Evolutionary conservation across 2,329 filamentous ascomycete species (phyloP).

Genomic region (Emydomyces testavorans): DNA sequence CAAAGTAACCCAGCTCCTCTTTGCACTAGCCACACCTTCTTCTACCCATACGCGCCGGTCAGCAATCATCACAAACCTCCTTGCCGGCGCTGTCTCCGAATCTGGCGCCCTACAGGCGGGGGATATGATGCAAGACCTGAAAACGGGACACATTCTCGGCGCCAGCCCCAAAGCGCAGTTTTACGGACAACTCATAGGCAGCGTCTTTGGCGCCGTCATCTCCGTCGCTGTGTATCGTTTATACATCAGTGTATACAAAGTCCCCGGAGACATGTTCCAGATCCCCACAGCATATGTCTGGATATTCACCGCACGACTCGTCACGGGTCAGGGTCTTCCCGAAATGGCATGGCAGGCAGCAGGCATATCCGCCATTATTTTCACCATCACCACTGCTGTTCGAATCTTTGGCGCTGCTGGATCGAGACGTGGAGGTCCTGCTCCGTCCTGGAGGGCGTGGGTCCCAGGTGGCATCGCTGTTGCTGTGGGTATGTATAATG

Average conservation of each 20-base stretch:
- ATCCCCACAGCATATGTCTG: constrained; percentile 93
- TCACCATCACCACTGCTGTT: constrained; percentile 57
- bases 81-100: constrained; percentile 80
- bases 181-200: constrained; percentile 89
- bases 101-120: constrained; percentile 84
- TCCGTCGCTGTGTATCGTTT: constrained; percentile 79
- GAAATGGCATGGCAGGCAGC: constrained; percentile 74
- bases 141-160: constrained; percentile 85
- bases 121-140: constrained; percentile 93
- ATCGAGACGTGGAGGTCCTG: constrained; percentile 23
- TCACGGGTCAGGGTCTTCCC: constrained; percentile 81
- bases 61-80: constrained; percentile 85
- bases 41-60: constrained; percentile 63
- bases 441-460: constrained; percentile 53
- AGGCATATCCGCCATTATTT: constrained; percentile 60
- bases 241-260: constrained; percentile 79
- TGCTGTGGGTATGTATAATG: constrained; percentile 96
- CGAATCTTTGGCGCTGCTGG: constrained; percentile 43
- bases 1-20: constrained; percentile 91
- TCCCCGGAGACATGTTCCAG: constrained; percentile 82
- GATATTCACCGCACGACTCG: constrained; percentile 89
- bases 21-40: constrained; percentile 76
- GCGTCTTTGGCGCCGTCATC: constrained; percentile 70
- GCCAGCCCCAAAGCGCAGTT: constrained; percentile 92
- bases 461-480: constrained; percentile 92